phyloP scores from a whole-genome alignment of 192 early-diverging fungal genomes.

The Coemansia sp. region DNA sequence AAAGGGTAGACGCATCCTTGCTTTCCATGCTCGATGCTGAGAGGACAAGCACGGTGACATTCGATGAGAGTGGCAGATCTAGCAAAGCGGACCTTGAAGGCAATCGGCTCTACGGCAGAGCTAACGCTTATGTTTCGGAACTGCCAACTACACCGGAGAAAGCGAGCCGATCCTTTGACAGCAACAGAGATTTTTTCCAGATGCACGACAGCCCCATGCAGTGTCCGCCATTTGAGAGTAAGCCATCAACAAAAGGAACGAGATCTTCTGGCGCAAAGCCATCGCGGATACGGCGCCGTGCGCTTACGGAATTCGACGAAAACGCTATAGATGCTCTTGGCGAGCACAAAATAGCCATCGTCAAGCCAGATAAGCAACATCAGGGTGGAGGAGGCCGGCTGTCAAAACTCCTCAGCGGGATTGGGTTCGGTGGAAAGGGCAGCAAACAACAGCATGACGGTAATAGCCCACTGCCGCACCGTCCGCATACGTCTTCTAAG shows the following conservation, averaged over 20 bases:
- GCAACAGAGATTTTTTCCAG: neutral
- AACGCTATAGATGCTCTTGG: neutral
- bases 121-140: neutral
- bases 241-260: neutral
- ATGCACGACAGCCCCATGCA: conserved; percentile 5
- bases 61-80: neutral
- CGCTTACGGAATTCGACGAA: conserved; percentile 17
- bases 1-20: conserved; percentile 32
- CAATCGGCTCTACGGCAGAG: neutral
- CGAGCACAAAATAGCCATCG: neutral
- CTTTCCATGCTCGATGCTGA: conserved; percentile 37
- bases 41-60: neutral
- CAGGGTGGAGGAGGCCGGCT: conserved; percentile 11
- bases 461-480: neutral
- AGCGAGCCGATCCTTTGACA: neutral
- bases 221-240: neutral
- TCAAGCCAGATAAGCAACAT: neutral
- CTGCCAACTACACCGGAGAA: neutral
- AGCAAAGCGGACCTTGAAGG: neutral
- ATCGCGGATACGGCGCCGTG: conserved; percentile 33
- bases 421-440: conserved; percentile 18
- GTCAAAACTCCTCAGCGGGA: conserved; percentile 22
- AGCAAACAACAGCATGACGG: neutral
- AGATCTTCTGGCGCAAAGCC: conserved; percentile 11
- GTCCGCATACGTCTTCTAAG: neutral